Evolutionary conservation across 139 green algal genomes (phyloP).

Genomic region (Tetradesmus lagerheimii): DNA sequence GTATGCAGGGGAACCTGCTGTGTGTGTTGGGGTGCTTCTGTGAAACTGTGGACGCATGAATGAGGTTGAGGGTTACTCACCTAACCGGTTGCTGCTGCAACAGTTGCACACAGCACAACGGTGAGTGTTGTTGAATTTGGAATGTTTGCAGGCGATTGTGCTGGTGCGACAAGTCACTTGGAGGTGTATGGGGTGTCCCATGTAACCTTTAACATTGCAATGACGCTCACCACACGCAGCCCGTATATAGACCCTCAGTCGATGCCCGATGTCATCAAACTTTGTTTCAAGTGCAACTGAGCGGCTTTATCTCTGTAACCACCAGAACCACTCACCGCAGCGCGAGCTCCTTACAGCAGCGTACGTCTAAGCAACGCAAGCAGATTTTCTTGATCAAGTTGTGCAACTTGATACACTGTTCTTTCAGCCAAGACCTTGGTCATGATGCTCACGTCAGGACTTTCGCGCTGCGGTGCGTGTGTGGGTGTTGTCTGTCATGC

Average conservation of each 20-base stretch:
- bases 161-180: background rate
- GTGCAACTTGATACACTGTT: background rate
- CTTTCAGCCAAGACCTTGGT: background rate
- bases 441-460: background rate
- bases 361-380: background rate
- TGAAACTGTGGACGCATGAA: background rate
- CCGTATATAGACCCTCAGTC: background rate
- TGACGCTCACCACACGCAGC: background rate
- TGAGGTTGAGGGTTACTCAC: background rate
- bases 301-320: background rate
- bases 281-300: background rate
- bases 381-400: background rate
- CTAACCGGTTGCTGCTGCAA: background rate
- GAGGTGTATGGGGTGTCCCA: background rate
- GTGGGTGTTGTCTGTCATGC: background rate
- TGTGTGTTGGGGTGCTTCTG: background rate
- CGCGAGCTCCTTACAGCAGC: background rate
- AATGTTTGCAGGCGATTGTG: background rate
- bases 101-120: background rate
- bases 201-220: background rate
- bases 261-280: background rate
- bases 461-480: background rate
- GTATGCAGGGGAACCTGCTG: background rate
- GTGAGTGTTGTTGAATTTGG: too few species aligned
- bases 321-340: background rate